Evolutionary conservation across 768 basidiomycete species (phyloP), one percentile per base, ranked within the genome.

Genomic region (Bullera alba): DNA sequence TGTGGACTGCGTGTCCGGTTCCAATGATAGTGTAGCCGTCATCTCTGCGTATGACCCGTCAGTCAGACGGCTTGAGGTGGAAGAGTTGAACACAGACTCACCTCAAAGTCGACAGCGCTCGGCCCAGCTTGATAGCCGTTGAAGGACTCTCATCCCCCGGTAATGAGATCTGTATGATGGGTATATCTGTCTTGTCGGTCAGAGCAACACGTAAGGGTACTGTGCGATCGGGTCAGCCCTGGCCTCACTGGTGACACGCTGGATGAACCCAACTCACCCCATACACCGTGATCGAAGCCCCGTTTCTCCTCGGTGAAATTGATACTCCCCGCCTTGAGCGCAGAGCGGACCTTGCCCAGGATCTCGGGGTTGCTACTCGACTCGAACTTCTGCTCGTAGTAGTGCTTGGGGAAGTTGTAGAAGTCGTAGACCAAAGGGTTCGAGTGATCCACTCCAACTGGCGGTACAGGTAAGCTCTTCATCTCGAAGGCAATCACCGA

Each of bases 381-480:
- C 3, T 27, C 21, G 51, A 70, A 67, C 8, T 45, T 61, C 43
- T 56, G 42, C 8, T 57, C 38, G 53, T 67, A 71, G 36, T 52
- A 66, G 14, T 63, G 54, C 37, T 51, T 46, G 8, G 69, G 69
- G 53, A 71, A 71, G 19, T 54, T 54, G 34, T 65, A 63, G 44
- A 66, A 71, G 45, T 71, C 69, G 51, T 68, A 68, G 29, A 62
- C 48, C 17, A 71, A 51, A 2, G 66, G 66, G 38, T 71, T 71
- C 5, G 51, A 21, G 0, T 29, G 12, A 34, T 71, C 58, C 10
- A 38, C 55, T 41, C 68, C 68, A 44, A 71, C 66, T 65, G 41
- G 14, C 14, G 7, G 32, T 28, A 22, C 21, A 54, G 23, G 14
- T 27, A 23, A 7, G n/a, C n/a, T n/a, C n/a, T n/a, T n/a, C n/a